A percentile compares a stretch with the other conserved stretches of the same genome.
phyloP scores from a whole-genome alignment of 2,329 filamentous ascomycete genomes.

The Elsinoe ampelina region DNA sequence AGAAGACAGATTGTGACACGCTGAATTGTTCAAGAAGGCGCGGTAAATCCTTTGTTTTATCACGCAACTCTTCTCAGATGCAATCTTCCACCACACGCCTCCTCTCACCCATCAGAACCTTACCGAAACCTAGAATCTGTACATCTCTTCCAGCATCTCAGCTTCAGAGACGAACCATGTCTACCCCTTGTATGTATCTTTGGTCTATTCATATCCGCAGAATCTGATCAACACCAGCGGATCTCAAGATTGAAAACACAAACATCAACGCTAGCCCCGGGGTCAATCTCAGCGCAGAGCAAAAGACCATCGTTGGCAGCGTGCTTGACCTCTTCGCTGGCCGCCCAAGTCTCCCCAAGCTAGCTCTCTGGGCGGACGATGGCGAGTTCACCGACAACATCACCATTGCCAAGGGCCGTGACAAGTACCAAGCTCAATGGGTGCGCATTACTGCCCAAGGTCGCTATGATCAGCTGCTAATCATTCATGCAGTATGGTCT shows the following conservation, averaged over 20 bases:
- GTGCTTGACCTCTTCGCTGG: constrained; percentile 56
- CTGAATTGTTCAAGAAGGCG: background rate
- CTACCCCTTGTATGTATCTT: constrained; percentile 4
- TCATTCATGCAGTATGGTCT: constrained; percentile 43
- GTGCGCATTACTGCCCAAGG: constrained; percentile 13
- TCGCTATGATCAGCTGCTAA: background rate
- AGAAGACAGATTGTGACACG: background rate
- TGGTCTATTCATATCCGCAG: constrained; percentile 1
- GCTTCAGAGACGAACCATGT: constrained; percentile 15
- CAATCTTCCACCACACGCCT: constrained; percentile 6
- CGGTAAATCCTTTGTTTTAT: background rate
- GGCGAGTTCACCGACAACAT: constrained; percentile 51
- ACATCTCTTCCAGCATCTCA: constrained; percentile 12
- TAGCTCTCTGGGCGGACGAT: constrained; percentile 50
- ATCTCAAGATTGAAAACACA: constrained; percentile 45
- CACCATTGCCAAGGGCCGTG: constrained; percentile 47
- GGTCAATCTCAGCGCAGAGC: constrained; percentile 40
- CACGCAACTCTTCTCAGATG: background rate
- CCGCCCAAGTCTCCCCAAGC: constrained; percentile 48
- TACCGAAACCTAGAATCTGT: constrained; percentile 4
- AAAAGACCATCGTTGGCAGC: constrained; percentile 48
- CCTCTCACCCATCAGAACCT: background rate
- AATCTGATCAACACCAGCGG: constrained; percentile 16
- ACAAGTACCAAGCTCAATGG: constrained; percentile 45
- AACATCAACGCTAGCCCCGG: constrained; percentile 44